phyloP scores from a whole-genome alignment of 345 rosid genomes.

The Sisymbrium altissimum region DNA sequence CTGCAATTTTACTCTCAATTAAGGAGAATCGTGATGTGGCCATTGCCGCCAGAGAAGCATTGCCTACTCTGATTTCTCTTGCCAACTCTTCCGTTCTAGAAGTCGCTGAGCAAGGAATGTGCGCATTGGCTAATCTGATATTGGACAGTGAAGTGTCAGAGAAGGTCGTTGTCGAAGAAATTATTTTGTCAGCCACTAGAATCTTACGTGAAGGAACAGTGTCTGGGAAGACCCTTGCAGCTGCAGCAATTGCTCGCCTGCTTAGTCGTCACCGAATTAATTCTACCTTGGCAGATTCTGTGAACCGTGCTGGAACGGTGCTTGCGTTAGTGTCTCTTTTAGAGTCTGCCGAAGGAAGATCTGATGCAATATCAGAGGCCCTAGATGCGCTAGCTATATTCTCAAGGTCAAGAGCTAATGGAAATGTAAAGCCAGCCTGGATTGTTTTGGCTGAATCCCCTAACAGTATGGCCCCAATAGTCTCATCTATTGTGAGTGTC shows the following conservation, averaged over 20 bases:
- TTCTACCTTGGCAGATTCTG: slow-evolving; percentile 71
- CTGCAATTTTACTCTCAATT: slow-evolving; percentile 85
- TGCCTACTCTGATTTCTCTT: slow-evolving; percentile 60
- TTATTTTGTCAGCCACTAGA: slow-evolving; percentile 88
- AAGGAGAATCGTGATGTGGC: slow-evolving; percentile 94
- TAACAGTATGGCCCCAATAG: slow-evolving; percentile 75
- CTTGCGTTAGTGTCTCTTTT: slow-evolving; percentile 92
- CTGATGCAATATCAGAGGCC: slow-evolving; percentile 76
- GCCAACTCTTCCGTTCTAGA: slow-evolving; percentile 78
- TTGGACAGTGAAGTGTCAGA: slow-evolving; percentile 81
- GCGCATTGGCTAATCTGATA: slow-evolving; percentile 94
- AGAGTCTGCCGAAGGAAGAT: slow-evolving; percentile 65
- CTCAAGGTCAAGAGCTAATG: slow-evolving; percentile 64
- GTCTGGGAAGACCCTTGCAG: slow-evolving; percentile 91
- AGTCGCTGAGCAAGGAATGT: slow-evolving; percentile 91
- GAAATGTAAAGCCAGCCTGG: slow-evolving; percentile 84
- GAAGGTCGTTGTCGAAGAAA: slow-evolving; percentile 69
- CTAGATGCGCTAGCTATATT: slow-evolving; percentile 91
- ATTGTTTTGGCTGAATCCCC: slow-evolving; percentile 85
- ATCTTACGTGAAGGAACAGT: slow-evolving; percentile 87
- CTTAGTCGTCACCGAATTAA: slow-evolving; percentile 68
- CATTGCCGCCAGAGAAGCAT: slow-evolving; percentile 73
- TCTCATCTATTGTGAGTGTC: slow-evolving; percentile 66
- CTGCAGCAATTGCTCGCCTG: slow-evolving; percentile 92
- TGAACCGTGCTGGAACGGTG: slow-evolving; percentile 88